phyloP scores from a whole-genome alignment of 306 rosid species.

The Cyclanthera cordifolia region DNA sequence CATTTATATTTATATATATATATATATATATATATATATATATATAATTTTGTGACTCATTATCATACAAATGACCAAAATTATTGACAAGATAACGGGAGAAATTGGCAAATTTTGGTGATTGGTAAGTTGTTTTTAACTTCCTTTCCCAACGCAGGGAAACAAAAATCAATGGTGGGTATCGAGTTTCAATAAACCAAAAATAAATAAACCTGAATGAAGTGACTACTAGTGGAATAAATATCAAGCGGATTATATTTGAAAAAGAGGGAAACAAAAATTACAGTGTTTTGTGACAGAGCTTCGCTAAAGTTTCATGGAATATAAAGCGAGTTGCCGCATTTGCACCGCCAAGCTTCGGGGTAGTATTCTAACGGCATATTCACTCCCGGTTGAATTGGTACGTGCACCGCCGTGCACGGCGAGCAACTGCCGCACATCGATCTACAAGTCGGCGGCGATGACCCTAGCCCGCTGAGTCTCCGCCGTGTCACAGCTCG shows the following conservation, averaged over 20 bases:
- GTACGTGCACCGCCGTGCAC: slow-evolving; percentile 68
- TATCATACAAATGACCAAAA: no score
- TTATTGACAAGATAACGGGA: no score
- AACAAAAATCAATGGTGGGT: background rate
- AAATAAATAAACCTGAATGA: background rate
- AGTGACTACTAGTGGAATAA: slow-evolving; percentile 2
- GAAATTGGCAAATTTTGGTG: no score
- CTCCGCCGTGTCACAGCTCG: slow-evolving; percentile 27
- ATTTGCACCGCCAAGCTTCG: slow-evolving; percentile 98
- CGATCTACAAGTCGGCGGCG: slow-evolving; percentile 78
- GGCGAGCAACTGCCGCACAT: slow-evolving; percentile 86
- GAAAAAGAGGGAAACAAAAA: background rate
- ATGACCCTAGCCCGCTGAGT: slow-evolving; percentile 50
- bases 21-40: no score
- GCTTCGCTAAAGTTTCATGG: slow-evolving; percentile 27
- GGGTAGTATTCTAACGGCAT: slow-evolving; percentile 82
- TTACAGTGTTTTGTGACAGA: background rate
- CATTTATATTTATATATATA: no score
- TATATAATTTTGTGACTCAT: background rate
- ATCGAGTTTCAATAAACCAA: background rate
- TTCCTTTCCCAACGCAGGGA: slow-evolving; percentile 11
- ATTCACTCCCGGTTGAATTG: slow-evolving; percentile 68
- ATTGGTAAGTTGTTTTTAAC: background rate
- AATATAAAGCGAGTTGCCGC: slow-evolving; percentile 71
- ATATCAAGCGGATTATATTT: slow-evolving; percentile 3